These are phyloP conservation scores for Fusarium sp. DNA, from an alignment of 2,329 filamentous ascomycete species.

Conservation along the genomic window DNA sequence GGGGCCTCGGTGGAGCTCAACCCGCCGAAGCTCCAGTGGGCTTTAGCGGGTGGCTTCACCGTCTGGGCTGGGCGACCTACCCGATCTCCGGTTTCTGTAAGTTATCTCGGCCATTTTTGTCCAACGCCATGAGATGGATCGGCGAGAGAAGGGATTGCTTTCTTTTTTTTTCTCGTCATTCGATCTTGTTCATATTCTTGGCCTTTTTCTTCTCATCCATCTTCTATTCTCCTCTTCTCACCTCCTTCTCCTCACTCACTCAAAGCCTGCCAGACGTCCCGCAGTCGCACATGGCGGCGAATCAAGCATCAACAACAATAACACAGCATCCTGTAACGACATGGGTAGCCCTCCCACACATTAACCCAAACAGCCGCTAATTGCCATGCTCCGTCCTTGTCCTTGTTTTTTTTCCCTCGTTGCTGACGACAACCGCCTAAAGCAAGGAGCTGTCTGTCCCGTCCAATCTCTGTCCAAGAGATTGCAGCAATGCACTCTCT, in stretches of 20 bases:
- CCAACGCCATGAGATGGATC: constrained; percentile 13
- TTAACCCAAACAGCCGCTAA: constrained; percentile 29
- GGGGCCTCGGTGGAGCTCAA: constrained; percentile 25
- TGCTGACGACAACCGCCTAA: constrained; percentile 40
- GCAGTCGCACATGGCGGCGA: constrained; percentile 1
- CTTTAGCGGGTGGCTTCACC: constrained; percentile 18
- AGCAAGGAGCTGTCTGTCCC: constrained; percentile 11
- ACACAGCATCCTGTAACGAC: constrained; percentile 18
- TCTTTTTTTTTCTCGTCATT: constrained; percentile 2
- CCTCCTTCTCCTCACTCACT: neutral
- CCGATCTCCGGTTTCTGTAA: constrained; percentile 29
- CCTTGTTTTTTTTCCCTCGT: constrained; percentile 20
- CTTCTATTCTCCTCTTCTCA: neutral
- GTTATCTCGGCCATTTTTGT: constrained; percentile 28
- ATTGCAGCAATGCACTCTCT: constrained; percentile 20
- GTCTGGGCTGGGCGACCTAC: constrained; percentile 27
- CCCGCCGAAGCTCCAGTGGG: constrained; percentile 14
- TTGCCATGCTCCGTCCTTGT: constrained; percentile 27
- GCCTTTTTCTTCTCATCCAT: neutral
- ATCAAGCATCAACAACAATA: constrained; percentile 18
- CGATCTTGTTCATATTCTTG: neutral
- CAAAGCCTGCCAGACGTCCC: neutral
- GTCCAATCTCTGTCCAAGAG: constrained; percentile 11
- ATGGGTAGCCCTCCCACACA: constrained; percentile 33
- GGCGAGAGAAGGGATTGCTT: neutral